Evolutionary conservation across 164 flowering plant genomes (phyloP), one percentile per base, ranked within the genome.

Genomic region (Litsea cubeba): DNA sequence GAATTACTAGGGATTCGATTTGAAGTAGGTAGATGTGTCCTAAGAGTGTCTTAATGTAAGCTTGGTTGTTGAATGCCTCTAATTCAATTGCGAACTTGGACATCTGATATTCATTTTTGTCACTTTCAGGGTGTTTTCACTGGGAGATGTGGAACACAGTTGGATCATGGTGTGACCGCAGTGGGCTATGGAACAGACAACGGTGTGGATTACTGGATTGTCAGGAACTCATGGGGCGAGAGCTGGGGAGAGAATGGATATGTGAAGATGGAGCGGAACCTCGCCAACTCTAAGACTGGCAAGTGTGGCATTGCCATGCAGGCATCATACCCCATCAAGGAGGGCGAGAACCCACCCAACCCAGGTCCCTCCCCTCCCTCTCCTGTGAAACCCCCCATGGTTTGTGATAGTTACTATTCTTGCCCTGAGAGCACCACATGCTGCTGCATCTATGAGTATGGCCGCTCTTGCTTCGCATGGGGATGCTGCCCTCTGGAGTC

Each of bases 401-500:
- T 82, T 0, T 95, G 99, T 71, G 96, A 90, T 62, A 76, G 24
- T 15, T 86, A 88, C 81, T 82, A 81, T 76, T 32, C 84, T n/a
- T 95, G 99, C 71, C 90, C 91, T 8, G 78, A 76, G 71, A 76
- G 86, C 73, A 87, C 62, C 75, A 95, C 97, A 46, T 93, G 97
- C 84, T 93, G 99, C 87, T 95, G 98, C 50, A 26, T 85, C 23
- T 88, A 65, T 25, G 79, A 85, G 76, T 87, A 70, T 62, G 84
- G 82, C 3, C 76, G 71, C 25, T 78, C 60, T 64, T 92, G 95
- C 87, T 85, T 88, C 58, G 80, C 71, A 7, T 95, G 99, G 99
- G 99, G 99, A 68, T 95, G 99, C 81, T 95, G 99, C 82, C 95
- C 95, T 1, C 89, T 90, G 1, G 98, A 95, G 74, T 84, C 81